Conservation (phyloP, 1,284 basidiomycete genomes). For the Ganoderma sinense region DNA sequence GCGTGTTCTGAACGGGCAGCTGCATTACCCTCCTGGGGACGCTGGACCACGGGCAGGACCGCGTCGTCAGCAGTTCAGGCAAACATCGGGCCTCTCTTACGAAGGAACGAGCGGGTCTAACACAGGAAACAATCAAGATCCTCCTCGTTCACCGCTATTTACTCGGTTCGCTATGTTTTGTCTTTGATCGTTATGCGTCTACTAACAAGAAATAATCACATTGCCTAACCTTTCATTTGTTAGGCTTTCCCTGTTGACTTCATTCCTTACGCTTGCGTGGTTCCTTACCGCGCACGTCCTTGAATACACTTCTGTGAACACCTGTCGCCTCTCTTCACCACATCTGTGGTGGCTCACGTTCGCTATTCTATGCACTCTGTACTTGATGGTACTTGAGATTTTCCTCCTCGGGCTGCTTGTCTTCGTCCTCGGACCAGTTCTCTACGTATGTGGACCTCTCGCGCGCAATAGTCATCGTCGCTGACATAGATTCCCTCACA, state of each 20-base stretch:
- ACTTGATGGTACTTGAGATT: slow-evolving; percentile 77
- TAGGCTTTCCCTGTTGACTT: slow-evolving; percentile 70
- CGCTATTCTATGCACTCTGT: slow-evolving; percentile 79
- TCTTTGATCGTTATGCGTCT: neutral
- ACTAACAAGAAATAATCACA: neutral
- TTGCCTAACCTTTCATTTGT: neutral
- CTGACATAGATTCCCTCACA: slow-evolving; percentile 40
- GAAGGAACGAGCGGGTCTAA: slow-evolving; percentile 16
- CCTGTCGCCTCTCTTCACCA: slow-evolving; percentile 74
- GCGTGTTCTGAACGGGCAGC: slow-evolving; percentile 19
- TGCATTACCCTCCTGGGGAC: slow-evolving; percentile 14
- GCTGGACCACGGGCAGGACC: neutral
- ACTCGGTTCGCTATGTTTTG: slow-evolving; percentile 44
- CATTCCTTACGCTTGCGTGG: slow-evolving; percentile 77
- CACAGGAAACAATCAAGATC: slow-evolving; percentile 7
- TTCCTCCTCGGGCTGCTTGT: slow-evolving; percentile 74
- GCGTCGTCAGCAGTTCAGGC: slow-evolving; percentile 6
- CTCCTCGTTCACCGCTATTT: slow-evolving; percentile 28
- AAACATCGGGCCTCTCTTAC: slow-evolving; percentile 18
- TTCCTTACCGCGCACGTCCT: slow-evolving; percentile 81
- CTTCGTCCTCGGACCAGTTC: slow-evolving; percentile 77
- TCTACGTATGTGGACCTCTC: slow-evolving; percentile 64
- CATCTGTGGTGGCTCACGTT: slow-evolving; percentile 87
- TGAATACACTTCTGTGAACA: slow-evolving; percentile 74
- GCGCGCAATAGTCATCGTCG: neutral